A percentile compares a stretch with the other conserved stretches of the same genome.
phyloP scores from a whole-genome alignment of 495 filamentous ascomycete species.

The Aspergillus biplanus region DNA sequence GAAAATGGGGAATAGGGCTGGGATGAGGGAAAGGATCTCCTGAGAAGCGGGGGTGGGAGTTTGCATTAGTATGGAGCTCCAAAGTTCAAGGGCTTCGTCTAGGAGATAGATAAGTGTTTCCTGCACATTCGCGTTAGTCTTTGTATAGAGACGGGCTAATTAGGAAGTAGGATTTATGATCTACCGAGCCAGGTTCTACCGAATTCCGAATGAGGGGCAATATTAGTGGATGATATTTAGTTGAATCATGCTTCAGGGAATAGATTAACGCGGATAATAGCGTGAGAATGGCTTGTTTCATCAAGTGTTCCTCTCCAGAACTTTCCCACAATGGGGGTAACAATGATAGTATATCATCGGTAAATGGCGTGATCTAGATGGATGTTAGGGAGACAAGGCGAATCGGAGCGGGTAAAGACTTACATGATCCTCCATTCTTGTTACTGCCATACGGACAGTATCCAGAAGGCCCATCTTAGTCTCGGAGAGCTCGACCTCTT shows the following conservation, averaged over 20 bases:
- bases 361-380: constrained; percentile 66
- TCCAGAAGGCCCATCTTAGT: constrained; percentile 85
- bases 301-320: constrained; percentile 76
- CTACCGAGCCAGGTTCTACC: constrained; percentile 73
- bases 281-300: constrained; percentile 91
- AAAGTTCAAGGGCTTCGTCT: constrained; percentile 90
- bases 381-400: constrained; percentile 18
- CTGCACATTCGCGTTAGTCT: constrained; percentile 29
- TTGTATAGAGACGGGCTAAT: neutral
- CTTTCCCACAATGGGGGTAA: constrained; percentile 86
- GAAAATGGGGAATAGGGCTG: constrained; percentile 70
- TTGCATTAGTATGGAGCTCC: constrained; percentile 74
- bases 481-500: constrained; percentile 81
- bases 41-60: constrained; percentile 66
- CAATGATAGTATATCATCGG: constrained; percentile 76
- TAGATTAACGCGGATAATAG: constrained; percentile 77
- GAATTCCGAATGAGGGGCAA: constrained; percentile 79
- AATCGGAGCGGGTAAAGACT: constrained; percentile 20
- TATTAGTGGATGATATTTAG: constrained; percentile 70
- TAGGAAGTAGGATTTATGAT: constrained; percentile 22
- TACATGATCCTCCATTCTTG: constrained; percentile 76
- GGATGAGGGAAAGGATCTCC: constrained; percentile 68
- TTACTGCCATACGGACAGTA: constrained; percentile 78
- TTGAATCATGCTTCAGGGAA: constrained; percentile 75
- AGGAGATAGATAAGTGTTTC: constrained; percentile 81